A percentile compares a stretch with the other conserved stretches of the same genome.
phyloP scores from a whole-genome alignment of 805 yeast genomes.

The Cyberlindnera mycetangii region DNA sequence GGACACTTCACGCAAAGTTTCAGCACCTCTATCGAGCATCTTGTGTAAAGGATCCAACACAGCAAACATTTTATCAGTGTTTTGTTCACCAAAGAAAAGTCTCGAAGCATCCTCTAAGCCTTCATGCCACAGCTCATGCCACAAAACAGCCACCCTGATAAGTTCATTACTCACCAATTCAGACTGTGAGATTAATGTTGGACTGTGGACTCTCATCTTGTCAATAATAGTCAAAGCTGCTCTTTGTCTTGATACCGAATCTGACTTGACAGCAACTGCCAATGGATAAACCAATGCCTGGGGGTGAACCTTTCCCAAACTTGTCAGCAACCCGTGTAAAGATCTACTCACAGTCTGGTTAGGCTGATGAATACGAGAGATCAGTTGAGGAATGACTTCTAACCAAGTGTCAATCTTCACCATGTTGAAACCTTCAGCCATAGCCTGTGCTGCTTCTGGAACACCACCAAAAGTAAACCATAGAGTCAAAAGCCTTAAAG shows the following conservation, averaged over 20 bases:
- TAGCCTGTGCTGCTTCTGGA: slow-evolving; percentile 85
- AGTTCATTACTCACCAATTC: slow-evolving; percentile 92
- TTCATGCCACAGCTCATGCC: slow-evolving; percentile 99
- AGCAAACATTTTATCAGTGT: slow-evolving; percentile 90
- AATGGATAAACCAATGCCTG: slow-evolving; percentile 95
- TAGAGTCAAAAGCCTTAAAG: slow-evolving; percentile 79
- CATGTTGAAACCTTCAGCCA: slow-evolving; percentile 86
- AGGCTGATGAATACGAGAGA: slow-evolving; percentile 95
- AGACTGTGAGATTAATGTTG: slow-evolving; percentile 84
- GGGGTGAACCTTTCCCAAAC: slow-evolving; percentile 92
- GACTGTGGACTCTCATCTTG: slow-evolving; percentile 86
- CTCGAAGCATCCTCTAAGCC: slow-evolving; percentile 96
- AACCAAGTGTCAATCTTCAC: slow-evolving; percentile 92
- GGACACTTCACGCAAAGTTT: slow-evolving; percentile 87
- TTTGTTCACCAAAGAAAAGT: slow-evolving; percentile 88
- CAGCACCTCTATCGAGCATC: slow-evolving; percentile 82
- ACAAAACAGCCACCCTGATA: slow-evolving; percentile 89
- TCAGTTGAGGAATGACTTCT: slow-evolving; percentile 91
- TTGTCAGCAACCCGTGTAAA: slow-evolving; percentile 74
- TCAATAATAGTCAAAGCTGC: slow-evolving; percentile 92
- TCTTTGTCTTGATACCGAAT: slow-evolving; percentile 80
- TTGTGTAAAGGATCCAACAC: slow-evolving; percentile 87
- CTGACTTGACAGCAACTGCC: slow-evolving; percentile 94
- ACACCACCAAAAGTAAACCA: slow-evolving; percentile 98
- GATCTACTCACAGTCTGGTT: slow-evolving; percentile 80